Percentiles rank a stretch among this genome's conserved stretches.
Evolutionary conservation across 805 yeast species (phyloP).

Genomic region (Spathaspora passalidarum): DNA sequence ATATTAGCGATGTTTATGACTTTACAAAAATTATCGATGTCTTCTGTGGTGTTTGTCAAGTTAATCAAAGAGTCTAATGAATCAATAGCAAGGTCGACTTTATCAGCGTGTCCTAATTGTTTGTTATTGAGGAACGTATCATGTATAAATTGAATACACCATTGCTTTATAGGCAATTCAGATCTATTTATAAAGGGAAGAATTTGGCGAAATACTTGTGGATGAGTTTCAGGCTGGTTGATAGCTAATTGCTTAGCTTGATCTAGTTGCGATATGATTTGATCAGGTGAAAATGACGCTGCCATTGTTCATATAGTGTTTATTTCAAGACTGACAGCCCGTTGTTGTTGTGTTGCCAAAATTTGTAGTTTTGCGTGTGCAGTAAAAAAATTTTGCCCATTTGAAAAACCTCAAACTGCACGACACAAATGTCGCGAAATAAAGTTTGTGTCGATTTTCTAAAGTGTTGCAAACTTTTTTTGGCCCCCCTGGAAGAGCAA

Average conservation of each 20-base stretch:
- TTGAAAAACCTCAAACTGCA: no score
- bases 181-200: conserved; percentile 35
- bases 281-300: conserved; percentile 6
- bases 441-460: no score
- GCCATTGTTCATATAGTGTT: no score
- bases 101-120: conserved; percentile 23
- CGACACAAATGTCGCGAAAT: no score
- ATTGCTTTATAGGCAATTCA: conserved; percentile 30
- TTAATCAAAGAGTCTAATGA: conserved; percentile 29
- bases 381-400: no score
- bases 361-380: no score
- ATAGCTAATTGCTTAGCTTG: conserved; percentile 38
- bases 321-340: no score
- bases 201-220: conserved; percentile 43
- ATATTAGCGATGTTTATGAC: conserved; percentile 36
- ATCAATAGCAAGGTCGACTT: conserved; percentile 40
- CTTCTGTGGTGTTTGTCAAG: conserved; percentile 23
- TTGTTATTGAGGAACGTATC: conserved; percentile 33
- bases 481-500: no score
- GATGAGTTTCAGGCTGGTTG: conserved; percentile 27
- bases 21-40: conserved; percentile 28
- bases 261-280: conserved; percentile 29
- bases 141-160: conserved; percentile 40
- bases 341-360: neutral
- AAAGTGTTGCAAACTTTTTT: no score